Base-by-base conservation (phyloP, 805 yeast genomes). In the Starmerella stigmatis region DNA sequence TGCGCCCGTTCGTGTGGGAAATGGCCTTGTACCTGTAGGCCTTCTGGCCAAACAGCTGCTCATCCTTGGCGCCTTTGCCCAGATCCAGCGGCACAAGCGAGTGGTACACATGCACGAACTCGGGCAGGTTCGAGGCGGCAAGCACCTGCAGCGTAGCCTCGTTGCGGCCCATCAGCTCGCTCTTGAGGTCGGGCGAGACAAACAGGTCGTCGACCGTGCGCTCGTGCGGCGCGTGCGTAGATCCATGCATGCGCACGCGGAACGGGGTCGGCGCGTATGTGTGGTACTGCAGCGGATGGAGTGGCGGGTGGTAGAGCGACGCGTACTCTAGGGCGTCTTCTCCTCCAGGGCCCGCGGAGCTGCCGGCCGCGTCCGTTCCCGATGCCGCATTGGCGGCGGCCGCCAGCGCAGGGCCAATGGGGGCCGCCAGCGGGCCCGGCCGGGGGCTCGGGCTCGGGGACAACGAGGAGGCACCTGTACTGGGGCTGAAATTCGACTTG, bases 251-350 rank as follows among this genome's bases (percentile, higher is more conserved):
- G 16, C 48, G 52, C 41, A 29, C 29, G 9, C 60, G 53, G 44
- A 86, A 88, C 9, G 96, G 89, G 25, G 76, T 73, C 2, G 96
- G 96, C 0, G 96, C 92, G 64, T 89, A 88, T 31, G 86, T 64
- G 63, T 88, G 95, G 60, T 84, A 83, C 57, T 86, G 86, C 35
- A 84, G 65, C 53, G 65, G 63, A 37, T 56, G 54, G 41, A 55
- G 33, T 6, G 59, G 57, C 30, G 58, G 52, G 25, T 51, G 59
- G 46, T 55, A 52, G 46, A 50, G 35, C 33, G 51, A 25, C 13
- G 46, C 46, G n/a, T 29, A 44, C 45, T 32, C 52, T 4, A 51
- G 37, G 7, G 52, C 49, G 9, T 45, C 46, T n/a, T n/a, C n/a
- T n/a, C n/a, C n/a, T n/a, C n/a, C n/a, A n/a, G n/a, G n/a, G n/a